These are phyloP conservation scores for Acanthamoeba lenticulata DNA, from an alignment of 208 protist genomes.

Conservation along the genomic window DNA sequence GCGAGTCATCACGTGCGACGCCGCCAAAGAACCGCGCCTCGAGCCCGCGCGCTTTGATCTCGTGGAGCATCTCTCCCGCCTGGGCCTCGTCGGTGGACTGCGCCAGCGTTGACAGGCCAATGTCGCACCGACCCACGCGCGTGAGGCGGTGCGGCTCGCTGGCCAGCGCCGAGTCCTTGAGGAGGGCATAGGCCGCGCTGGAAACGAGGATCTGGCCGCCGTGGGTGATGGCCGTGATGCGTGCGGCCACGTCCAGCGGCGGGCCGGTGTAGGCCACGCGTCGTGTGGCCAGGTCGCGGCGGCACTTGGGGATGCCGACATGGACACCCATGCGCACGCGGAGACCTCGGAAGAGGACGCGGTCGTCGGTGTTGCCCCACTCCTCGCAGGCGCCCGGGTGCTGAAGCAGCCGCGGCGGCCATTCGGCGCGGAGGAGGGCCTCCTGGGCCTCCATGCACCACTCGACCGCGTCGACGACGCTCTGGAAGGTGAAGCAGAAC, in stretches of 20 bases:
- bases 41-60: not conserved
- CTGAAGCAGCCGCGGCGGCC: slow-evolving; percentile 14
- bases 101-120: too few relatives aligned
- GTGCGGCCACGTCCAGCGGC: not conserved
- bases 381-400: slow-evolving; percentile 47
- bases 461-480: not conserved
- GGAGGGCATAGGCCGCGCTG: not conserved
- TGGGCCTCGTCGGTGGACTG: too few relatives aligned
- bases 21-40: not conserved
- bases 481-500: not conserved
- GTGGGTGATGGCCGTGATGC: not conserved
- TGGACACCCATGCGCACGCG: slow-evolving; percentile 54
- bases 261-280: slow-evolving; percentile 38
- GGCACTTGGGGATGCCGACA: not conserved
- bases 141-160: not conserved
- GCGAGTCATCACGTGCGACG: too few relatives aligned
- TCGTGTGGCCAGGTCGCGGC: not conserved
- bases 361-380: slow-evolving; percentile 28
- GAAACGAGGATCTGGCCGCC: slow-evolving; percentile 21
- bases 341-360: not conserved
- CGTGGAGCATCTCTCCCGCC: not conserved
- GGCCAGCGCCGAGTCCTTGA: not conserved
- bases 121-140: not conserved
- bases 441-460: not conserved
- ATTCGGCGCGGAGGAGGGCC: not conserved